Percentiles rank a stretch among this genome's conserved stretches.
Conservation (phyloP, 2,329 filamentous ascomycete species). For the Colletotrichum simmondsii region DNA sequence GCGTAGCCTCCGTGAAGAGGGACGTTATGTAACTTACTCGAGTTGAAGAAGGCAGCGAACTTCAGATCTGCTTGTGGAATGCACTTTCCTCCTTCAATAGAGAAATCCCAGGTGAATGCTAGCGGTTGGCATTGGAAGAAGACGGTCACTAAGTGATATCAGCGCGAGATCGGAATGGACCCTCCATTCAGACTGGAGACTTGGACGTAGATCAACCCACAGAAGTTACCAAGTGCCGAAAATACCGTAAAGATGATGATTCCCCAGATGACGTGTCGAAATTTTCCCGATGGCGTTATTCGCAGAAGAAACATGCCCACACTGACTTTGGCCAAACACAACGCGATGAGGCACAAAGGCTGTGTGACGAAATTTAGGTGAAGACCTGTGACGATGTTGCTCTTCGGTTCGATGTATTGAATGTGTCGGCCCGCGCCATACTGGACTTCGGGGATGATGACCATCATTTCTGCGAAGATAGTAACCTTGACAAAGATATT, state of each 20-base stretch:
- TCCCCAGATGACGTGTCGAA: constrained; percentile 37
- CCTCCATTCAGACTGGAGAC: no score
- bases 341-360: constrained; percentile 41
- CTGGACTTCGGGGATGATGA: constrained; percentile 42
- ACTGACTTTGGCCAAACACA: constrained; percentile 43
- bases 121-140: constrained; percentile 41
- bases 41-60: constrained; percentile 41
- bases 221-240: constrained; percentile 38
- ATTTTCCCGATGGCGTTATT: constrained; percentile 37
- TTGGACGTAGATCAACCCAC: constrained; percentile 17
- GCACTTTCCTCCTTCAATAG: constrained; percentile 36
- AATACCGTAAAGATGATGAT: constrained; percentile 41
- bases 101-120: constrained; percentile 37
- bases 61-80: constrained; percentile 39
- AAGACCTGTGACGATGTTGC: constrained; percentile 38
- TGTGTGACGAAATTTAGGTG: constrained; percentile 46
- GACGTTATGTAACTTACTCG: constrained; percentile 11
- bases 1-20: no score
- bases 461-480: constrained; percentile 41
- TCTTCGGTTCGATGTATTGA: constrained; percentile 39
- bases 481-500: constrained; percentile 25
- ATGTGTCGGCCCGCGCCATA: constrained; percentile 41
- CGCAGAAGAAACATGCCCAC: constrained; percentile 44
- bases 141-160: constrained; percentile 35
- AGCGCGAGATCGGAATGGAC: not conserved